A percentile compares a stretch with the other conserved stretches of the same genome.
phyloP scores from a whole-genome alignment of 2,329 filamentous ascomycete species.

The Keithomyces neogunnii region DNA sequence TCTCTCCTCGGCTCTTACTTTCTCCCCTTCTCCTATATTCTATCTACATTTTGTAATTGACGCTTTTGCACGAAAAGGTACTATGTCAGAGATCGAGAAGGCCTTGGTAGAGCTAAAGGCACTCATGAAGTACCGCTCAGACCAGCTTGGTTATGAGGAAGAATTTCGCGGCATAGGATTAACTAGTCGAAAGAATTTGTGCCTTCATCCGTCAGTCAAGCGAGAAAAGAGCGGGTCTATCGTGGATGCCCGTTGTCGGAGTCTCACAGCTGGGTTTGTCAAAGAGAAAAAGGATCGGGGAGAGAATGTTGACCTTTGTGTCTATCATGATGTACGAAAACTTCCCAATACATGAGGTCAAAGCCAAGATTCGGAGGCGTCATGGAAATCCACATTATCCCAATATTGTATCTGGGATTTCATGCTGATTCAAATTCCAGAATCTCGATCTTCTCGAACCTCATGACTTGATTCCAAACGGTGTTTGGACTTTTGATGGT shows the following conservation, averaged over 20 bases:
- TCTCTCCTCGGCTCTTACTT: neutral
- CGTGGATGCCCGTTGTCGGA: conserved; percentile 92
- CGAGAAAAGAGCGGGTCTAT: conserved; percentile 90
- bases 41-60: neutral
- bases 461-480: conserved; percentile 87
- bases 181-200: conserved; percentile 95
- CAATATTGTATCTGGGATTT: neutral
- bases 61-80: conserved; percentile 39
- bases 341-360: neutral
- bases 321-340: conserved; percentile 76
- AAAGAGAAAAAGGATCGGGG: conserved; percentile 96
- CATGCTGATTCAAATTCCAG: conserved; percentile 26
- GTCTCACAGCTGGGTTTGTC: conserved; percentile 91
- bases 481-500: conserved; percentile 91
- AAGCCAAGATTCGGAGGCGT: too few species aligned
- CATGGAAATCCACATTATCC: too few species aligned
- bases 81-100: conserved; percentile 99
- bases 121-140: conserved; percentile 87
- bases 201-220: conserved; percentile 91
- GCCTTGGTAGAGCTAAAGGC: conserved; percentile 84
- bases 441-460: conserved; percentile 93
- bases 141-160: conserved; percentile 83
- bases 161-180: conserved; percentile 88
- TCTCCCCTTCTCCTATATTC: neutral
- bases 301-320: conserved; percentile 87